Percentiles rank a stretch among this genome's conserved stretches.
Evolutionary conservation across 73 alveolate species (phyloP).

Genomic region (Blepharisma stoltei): DNA sequence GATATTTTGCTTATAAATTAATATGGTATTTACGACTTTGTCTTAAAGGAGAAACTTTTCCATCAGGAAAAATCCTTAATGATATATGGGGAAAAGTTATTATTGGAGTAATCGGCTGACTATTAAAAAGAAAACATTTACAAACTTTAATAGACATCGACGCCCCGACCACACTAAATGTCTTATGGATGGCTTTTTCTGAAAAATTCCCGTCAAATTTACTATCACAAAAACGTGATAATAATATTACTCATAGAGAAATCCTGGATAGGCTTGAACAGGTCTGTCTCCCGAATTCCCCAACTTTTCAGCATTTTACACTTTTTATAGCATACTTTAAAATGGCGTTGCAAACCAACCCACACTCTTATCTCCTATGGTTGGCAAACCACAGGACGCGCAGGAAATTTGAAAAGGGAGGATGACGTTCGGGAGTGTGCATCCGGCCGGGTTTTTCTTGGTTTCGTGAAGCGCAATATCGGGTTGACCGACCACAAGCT

Average conservation of each 20-base stretch:
- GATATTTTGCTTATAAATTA: background rate
- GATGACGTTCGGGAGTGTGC: too few species aligned
- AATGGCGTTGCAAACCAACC: too few species aligned
- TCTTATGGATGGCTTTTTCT: background rate
- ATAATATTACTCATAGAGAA: background rate
- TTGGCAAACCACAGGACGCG: too few species aligned
- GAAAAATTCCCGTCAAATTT: too few species aligned
- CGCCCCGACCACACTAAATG: background rate
- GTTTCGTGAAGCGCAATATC: too few species aligned
- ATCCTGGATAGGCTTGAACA: background rate
- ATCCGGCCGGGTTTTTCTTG: too few species aligned
- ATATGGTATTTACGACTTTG: conserved; percentile 19
- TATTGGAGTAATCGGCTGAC: background rate
- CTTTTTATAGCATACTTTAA: background rate
- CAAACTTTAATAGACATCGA: background rate
- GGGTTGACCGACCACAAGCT: too few species aligned
- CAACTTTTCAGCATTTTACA: conserved; percentile 22
- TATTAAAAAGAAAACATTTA: background rate
- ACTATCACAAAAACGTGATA: background rate
- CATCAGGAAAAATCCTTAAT: background rate
- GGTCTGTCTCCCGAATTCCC: background rate
- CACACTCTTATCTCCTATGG: too few species aligned
- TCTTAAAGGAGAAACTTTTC: conserved; percentile 24
- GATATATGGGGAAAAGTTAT: conserved; percentile 5
- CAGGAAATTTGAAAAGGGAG: too few species aligned